These are phyloP conservation scores for Maudiozyma saulgeensis DNA, from an alignment of 805 yeast species.

Conservation along the genomic window DNA sequence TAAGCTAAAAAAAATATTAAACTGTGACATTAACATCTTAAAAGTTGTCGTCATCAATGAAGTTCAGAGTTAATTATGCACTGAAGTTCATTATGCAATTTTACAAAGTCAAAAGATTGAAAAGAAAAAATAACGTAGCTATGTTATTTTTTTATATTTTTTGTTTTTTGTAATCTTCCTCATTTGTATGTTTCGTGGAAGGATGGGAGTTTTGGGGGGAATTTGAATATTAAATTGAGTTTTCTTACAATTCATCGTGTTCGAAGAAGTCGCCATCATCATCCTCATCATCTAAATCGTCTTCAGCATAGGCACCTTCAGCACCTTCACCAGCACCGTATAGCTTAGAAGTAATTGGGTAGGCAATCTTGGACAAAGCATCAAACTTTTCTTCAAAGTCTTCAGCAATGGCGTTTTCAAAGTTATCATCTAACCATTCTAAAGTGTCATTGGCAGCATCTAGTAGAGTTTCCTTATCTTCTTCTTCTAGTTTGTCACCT, in stretches of 20 bases:
- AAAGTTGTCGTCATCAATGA: too few relatives aligned
- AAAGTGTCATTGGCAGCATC: conserved; percentile 83
- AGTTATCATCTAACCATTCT: conserved; percentile 82
- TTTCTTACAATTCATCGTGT: conserved; percentile 54
- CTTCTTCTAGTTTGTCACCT: conserved; percentile 76
- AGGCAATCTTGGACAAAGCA: conserved; percentile 68
- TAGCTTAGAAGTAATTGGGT: conserved; percentile 86
- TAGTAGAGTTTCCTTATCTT: conserved; percentile 78
- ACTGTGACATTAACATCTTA: too few relatives aligned
- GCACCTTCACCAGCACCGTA: conserved; percentile 48
- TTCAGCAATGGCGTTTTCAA: conserved; percentile 79
- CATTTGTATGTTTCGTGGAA: neutral
- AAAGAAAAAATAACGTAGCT: neutral
- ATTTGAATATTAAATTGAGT: neutral
- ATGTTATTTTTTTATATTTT: neutral
- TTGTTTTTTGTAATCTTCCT: neutral
- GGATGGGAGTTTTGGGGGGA: neutral
- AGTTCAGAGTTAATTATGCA: too few relatives aligned
- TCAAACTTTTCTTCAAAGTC: conserved; percentile 91
- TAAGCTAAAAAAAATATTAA: too few relatives aligned
- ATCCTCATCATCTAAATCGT: conserved; percentile 43
- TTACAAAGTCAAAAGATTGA: neutral
- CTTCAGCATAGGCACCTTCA: conserved; percentile 36
- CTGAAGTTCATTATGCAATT: neutral
- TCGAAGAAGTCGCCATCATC: conserved; percentile 48